Percentiles rank a stretch among this genome's conserved stretches.
Conservation (phyloP, 306 rosid species). For the Citrullus colocynthis region DNA sequence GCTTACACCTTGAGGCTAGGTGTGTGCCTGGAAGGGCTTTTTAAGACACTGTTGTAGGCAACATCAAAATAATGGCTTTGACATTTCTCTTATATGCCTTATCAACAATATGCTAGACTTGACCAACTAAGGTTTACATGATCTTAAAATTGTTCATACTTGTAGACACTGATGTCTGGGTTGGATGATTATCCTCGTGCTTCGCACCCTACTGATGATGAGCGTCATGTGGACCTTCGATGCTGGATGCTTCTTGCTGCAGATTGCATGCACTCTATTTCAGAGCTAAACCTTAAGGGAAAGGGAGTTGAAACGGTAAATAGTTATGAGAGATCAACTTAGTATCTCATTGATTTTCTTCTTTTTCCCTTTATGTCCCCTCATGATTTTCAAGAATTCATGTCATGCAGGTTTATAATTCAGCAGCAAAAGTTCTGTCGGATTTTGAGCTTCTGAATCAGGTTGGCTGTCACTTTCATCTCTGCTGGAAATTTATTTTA, state of each 20-base stretch:
- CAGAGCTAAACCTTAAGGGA: background rate
- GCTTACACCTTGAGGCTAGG: no score
- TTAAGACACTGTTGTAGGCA: no score
- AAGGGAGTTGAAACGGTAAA: conserved; percentile 41
- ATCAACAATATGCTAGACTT: background rate
- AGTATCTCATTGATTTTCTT: background rate
- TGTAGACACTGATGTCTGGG: conserved; percentile 81
- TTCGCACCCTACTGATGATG: conserved; percentile 85
- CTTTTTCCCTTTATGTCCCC: background rate
- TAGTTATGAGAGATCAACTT: background rate
- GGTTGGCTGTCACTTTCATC: background rate
- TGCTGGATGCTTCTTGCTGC: conserved; percentile 98
- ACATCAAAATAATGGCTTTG: background rate
- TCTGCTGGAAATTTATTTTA: background rate
- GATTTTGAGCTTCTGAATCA: conserved; percentile 63
- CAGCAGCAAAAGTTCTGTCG: conserved; percentile 47
- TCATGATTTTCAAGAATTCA: background rate
- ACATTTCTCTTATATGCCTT: background rate
- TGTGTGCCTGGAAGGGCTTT: no score
- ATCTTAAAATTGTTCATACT: conserved; percentile 5
- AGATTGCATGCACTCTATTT: conserved; percentile 14
- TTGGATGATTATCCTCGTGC: conserved; percentile 97
- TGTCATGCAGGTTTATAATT: conserved; percentile 54
- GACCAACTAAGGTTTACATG: background rate
- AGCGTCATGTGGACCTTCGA: conserved; percentile 84